phyloP scores from a whole-genome alignment of 306 rosid species.

The Malus fusca region DNA sequence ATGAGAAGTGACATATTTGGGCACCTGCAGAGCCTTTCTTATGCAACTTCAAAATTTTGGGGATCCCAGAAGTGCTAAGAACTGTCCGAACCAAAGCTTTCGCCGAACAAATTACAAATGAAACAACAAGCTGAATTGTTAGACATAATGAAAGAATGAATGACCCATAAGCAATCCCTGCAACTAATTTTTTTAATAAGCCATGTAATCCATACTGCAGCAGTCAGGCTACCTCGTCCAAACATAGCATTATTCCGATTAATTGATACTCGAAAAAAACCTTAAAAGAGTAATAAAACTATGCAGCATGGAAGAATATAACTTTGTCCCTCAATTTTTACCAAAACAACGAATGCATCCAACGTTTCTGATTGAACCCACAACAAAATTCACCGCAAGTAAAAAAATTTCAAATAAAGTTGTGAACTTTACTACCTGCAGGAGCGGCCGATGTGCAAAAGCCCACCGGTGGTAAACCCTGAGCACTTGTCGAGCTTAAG shows the following conservation, averaged over 20 bases:
- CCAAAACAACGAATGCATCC: background rate
- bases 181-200: background rate
- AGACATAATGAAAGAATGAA: background rate
- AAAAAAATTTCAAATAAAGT: too few species aligned
- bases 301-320: background rate
- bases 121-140: background rate
- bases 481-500: slow-evolving; percentile 92
- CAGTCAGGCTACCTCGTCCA: background rate
- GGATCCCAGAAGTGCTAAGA: background rate
- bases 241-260: background rate
- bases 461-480: slow-evolving; percentile 88
- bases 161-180: background rate
- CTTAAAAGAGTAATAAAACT: background rate
- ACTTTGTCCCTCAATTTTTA: background rate
- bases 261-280: background rate
- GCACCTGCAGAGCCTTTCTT: background rate
- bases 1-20: background rate
- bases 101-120: background rate
- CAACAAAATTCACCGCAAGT: background rate
- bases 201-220: background rate
- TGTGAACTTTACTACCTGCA: slow-evolving; percentile 50
- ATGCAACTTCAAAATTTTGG: background rate
- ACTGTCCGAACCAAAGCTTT: background rate
- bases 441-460: slow-evolving; percentile 43
- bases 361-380: background rate